Conservation (phyloP, 192 early-diverging fungal genomes). For the Physocladia obscura region DNA sequence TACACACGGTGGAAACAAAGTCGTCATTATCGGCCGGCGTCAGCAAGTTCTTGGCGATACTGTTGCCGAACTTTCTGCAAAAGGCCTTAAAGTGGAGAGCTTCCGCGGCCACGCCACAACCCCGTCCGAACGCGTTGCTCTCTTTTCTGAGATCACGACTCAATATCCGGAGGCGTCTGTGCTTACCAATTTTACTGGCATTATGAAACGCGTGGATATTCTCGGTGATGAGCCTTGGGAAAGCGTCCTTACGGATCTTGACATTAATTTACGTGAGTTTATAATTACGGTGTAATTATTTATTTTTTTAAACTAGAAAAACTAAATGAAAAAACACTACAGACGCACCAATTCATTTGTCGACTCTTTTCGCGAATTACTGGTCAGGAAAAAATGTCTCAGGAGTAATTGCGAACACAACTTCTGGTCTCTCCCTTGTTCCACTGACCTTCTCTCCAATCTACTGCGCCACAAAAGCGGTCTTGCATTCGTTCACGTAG, state of each 20-base stretch:
- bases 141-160: background rate
- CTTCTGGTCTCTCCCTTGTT: constrained; percentile 33
- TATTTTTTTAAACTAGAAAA: too few relatives aligned
- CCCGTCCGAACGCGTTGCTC: background rate
- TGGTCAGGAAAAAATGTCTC: too few relatives aligned
- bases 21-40: constrained; percentile 31
- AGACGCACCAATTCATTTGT: constrained; percentile 25
- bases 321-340: too few relatives aligned
- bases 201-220: constrained; percentile 23
- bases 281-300: constrained; percentile 21
- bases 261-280: constrained; percentile 16
- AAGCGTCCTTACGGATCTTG: constrained; percentile 7
- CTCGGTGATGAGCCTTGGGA: background rate
- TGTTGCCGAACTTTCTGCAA: background rate
- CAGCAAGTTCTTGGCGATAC: constrained; percentile 10
- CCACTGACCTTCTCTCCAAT: constrained; percentile 16
- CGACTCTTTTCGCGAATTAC: too few relatives aligned
- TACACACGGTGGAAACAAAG: constrained; percentile 14
- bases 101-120: constrained; percentile 21
- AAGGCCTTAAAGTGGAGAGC: constrained; percentile 2
- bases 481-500: constrained; percentile 30
- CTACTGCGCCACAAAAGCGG: constrained; percentile 34
- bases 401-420: constrained; percentile 23
- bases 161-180: background rate
- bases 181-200: constrained; percentile 28